phyloP scores from a whole-genome alignment of 129 eudicot species.

The Pulicaria dysenterica region DNA sequence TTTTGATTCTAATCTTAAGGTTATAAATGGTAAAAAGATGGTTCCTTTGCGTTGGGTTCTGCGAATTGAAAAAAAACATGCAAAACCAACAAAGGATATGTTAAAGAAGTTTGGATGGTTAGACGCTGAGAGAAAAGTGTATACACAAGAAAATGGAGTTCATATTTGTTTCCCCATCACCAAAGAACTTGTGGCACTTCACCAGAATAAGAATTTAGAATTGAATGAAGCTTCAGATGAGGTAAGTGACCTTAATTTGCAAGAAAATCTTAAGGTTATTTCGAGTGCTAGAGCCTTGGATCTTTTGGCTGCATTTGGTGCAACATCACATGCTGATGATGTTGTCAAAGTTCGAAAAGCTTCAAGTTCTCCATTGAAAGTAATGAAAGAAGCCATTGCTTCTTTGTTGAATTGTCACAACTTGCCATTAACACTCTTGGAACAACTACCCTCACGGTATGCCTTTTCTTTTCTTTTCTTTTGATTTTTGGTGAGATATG shows the following conservation, averaged over 20 bases:
- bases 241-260: slow-evolving; percentile 25
- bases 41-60: slow-evolving; percentile 55
- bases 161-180: slow-evolving; percentile 80
- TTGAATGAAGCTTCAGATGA: slow-evolving; percentile 32
- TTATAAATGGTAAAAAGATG: slow-evolving; percentile 30
- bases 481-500: neutral
- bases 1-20: slow-evolving; percentile 34
- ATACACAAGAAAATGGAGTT: slow-evolving; percentile 58
- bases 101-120: slow-evolving; percentile 89
- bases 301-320: slow-evolving; percentile 56
- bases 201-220: slow-evolving; percentile 33
- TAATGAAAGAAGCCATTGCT: slow-evolving; percentile 68
- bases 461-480: too few relatives aligned
- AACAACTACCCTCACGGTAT: slow-evolving; percentile 82
- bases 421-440: slow-evolving; percentile 58
- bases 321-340: slow-evolving; percentile 58
- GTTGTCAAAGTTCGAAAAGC: slow-evolving; percentile 59
- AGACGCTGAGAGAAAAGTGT: slow-evolving; percentile 80
- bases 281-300: slow-evolving; percentile 53
- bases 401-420: slow-evolving; percentile 54
- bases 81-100: slow-evolving; percentile 74
- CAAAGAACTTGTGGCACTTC: slow-evolving; percentile 52
- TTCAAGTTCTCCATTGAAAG: slow-evolving; percentile 62
- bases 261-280: slow-evolving; percentile 38
- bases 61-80: slow-evolving; percentile 64